Base-by-base conservation (phyloP, 148 eudicot species). In the Dianthus caryophyllus region DNA sequence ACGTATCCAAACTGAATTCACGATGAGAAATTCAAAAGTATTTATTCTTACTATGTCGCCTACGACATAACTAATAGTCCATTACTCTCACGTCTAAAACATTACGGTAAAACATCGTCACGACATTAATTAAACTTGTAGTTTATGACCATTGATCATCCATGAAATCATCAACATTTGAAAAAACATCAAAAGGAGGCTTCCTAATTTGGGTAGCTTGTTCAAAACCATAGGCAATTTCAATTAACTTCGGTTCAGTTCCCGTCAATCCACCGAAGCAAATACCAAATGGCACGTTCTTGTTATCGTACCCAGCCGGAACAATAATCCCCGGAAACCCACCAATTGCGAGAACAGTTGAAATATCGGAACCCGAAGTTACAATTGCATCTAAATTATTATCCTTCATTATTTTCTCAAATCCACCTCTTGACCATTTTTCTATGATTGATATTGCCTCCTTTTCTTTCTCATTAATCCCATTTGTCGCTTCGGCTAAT, bases 351-450 rank as follows among this genome's bases (percentile, higher is more conserved):
- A 80, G 61, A 30, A 84, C 66, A 2, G 64, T n/a, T 0, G 70
- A 53, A 36, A 63, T 71, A 16, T 6, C 11, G 0, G 74, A 64
- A 1, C 68, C 76, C 0, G 78, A 76, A 22, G 76, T 73, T 65
- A 84, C 66, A 21, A 80, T 49, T 63, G 91, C 91, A 39, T 86
- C 88, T 17, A 86, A 51, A 49, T 80, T 26, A 7, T 80, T 54
- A 9, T 84, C 81, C 22, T 21, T 58, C 85, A 86, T 82, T 11
- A 77, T 31, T 59, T 86, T 84, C 76, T 84, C 88, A 18, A 86
- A 74, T 13, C 88, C 84, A 9, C 82, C 73, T 43, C 46, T 55
- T 4, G 78, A 66, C 20, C 71, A 65, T 6, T 41, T 41, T 41
- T 41, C 44, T 41, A 63, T 30, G 41, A 25, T 61, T 46, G 76